These are phyloP conservation scores for Curvularia verruculosa DNA, from an alignment of 2,329 filamentous ascomycete species.

Conservation along the genomic window DNA sequence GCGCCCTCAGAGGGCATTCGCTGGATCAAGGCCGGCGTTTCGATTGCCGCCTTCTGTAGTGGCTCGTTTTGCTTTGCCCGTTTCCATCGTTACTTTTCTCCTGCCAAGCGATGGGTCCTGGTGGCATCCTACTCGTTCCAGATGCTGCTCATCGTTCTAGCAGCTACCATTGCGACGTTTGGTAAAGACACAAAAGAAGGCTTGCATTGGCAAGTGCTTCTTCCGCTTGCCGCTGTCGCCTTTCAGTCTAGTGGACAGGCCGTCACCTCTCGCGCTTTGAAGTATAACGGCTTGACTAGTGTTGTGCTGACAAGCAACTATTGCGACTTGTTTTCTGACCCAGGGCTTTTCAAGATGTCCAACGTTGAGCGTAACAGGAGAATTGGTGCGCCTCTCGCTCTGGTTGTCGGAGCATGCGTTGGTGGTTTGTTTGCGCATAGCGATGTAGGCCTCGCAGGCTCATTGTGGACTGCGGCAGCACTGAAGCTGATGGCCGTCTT, in stretches of 20 bases:
- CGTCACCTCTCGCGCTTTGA: conserved; percentile 72
- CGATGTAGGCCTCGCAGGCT: conserved; percentile 57
- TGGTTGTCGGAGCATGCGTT: conserved; percentile 61
- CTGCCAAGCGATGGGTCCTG: conserved; percentile 69
- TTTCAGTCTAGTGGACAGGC: conserved; percentile 82
- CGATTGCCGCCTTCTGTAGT: conserved; percentile 72
- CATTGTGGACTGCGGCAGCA: conserved; percentile 55
- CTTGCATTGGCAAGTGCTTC: conserved; percentile 60
- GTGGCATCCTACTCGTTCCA: conserved; percentile 53
- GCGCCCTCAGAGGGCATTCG: conserved; percentile 60
- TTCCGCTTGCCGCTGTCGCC: conserved; percentile 72
- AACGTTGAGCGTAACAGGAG: conserved; percentile 63
- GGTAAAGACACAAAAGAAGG: conserved; percentile 46
- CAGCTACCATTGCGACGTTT: conserved; percentile 53
- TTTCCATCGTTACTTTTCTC: conserved; percentile 68
- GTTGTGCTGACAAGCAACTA: conserved; percentile 83
- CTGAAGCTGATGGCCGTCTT: conserved; percentile 50
- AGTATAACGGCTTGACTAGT: conserved; percentile 73
- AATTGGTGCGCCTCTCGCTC: conserved; percentile 56
- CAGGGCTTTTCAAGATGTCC: conserved; percentile 53
- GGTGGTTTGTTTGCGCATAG: conserved; percentile 63
- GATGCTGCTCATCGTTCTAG: conserved; percentile 49
- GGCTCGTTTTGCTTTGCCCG: conserved; percentile 74
- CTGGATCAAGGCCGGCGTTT: conserved; percentile 75
- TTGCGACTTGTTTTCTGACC: conserved; percentile 77